Base-by-base conservation (phyloP, 2,329 filamentous ascomycete genomes). In the Orbilia javanica region DNA sequence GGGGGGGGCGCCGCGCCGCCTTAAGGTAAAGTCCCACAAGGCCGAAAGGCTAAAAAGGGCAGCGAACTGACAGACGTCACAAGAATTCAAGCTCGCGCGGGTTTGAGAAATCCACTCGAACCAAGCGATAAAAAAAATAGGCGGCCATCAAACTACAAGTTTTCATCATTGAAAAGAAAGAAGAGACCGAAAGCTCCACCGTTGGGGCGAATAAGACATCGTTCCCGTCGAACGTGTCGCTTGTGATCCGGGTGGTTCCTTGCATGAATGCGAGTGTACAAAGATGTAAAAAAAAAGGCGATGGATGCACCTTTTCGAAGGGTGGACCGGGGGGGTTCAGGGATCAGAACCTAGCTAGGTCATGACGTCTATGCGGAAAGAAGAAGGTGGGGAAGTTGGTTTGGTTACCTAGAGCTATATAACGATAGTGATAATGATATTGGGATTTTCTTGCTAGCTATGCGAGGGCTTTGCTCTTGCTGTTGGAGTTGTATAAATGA, bases 321-420 rank as follows among this genome's bases (percentile, higher is more conserved):
- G 39, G 27, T 64, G 42, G 42, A 57, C 36, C 50, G 20, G 57
- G 60, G 46, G 20, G 57, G 60, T 36, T 63, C 52, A 46, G 62
- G 60, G 52, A 60, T 25, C 57, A 25, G 31, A 48, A 25, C n/a
- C 50, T 6, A 27, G 29, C 66, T 11, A 13, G 36, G 11, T 50
- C 39, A 74, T 67, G 70, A 67, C 52, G 62, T 67, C 36, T 31
- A 31, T 53, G 20, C n/a, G 46, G 7, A 74, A 68, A 74, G 63
- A 63, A 74, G 70, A 67, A 68, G 70, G 70, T 74, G 70, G 25
- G 11, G 42, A 66, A n/a, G 15, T 29, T 20, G 22, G 25, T 65
- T n/a, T n/a, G 60, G 69, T 50, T 65, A 73, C 69, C 69, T 73
- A 73, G 57, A 65, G n/a, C n/a, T n/a, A n/a, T n/a, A n/a, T n/a